Evolutionary conservation across 2,329 filamentous ascomycete genomes (phyloP), one percentile per base, ranked within the genome.

Genomic region (Claviceps arundinis): DNA sequence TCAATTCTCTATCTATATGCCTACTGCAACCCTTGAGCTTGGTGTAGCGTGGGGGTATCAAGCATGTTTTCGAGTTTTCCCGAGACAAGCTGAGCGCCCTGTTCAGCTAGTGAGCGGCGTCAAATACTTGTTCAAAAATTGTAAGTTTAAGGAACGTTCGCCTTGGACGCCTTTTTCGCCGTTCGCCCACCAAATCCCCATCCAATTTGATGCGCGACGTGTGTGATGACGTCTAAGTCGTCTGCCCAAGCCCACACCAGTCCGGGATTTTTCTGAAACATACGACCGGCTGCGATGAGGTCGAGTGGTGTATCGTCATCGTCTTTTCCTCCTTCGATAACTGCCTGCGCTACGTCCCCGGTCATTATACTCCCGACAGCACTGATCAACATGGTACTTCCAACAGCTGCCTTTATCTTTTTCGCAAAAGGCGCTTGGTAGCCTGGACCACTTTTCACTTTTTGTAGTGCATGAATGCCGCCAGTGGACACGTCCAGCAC

Each of bases 401-500:
- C 84, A 0, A 90, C 78, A 1, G 76, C 82, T 58, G 81, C 76
- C 70, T 89, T 89, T 52, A 89, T 78, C 4, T 76, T 73, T 61
- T 83, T 78, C 0, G 87, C 81, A 58, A 89, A 84, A 0, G 75
- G 78, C 0, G 77, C 82, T 66, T 91, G 87, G 68, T 89, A 90
- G 0, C 74, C 84, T 0, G 81, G 80, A 0, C 77, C 79, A 2
- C 68, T 62, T 24, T 73, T 69, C n/a, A 47, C 57, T 63, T 81
- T 72, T 62, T 86, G 82, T 45, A 68, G 64, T 38, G 72, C 66
- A 63, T 81, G 77, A 63, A 87, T 85, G 41, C 87, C 90, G 37
- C 82, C 88, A 1, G 82, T 83, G 59, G 83, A 89, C 53, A 95
- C 80, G 64, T 96, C 90, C 34, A 95, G 74, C 16, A 95, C 71